These are phyloP conservation scores for Ajuga reptans DNA, from an alignment of 305 asterid genomes.

Conservation along the genomic window DNA sequence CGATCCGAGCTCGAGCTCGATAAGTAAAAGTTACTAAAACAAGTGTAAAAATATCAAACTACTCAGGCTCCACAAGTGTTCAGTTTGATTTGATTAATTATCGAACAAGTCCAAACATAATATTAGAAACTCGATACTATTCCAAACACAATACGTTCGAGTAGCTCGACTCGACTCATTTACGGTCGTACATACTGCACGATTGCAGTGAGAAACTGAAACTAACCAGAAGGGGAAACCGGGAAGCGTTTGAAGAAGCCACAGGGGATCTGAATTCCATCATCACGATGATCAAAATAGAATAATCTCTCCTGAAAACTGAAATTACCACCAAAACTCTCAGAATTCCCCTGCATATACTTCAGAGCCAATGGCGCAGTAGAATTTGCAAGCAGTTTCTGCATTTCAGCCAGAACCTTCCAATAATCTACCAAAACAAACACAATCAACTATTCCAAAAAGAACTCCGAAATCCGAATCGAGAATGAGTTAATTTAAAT, in stretches of 20 bases:
- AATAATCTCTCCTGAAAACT: slow-evolving; percentile 41
- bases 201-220: slow-evolving; percentile 11
- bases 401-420: slow-evolving; percentile 40
- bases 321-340: slow-evolving; percentile 65
- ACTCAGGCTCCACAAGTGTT: too few species aligned
- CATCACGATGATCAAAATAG: slow-evolving; percentile 33
- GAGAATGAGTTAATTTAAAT: not conserved
- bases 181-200: too few species aligned
- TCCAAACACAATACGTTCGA: too few species aligned
- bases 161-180: too few species aligned
- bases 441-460: not conserved
- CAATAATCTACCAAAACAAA: slow-evolving; percentile 43
- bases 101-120: too few species aligned
- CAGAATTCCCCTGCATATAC: slow-evolving; percentile 46
- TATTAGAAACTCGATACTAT: too few species aligned
- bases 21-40: too few species aligned
- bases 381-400: slow-evolving; percentile 28
- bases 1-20: too few species aligned
- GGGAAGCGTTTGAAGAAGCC: slow-evolving; percentile 68
- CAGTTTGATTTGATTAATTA: too few species aligned
- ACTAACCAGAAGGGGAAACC: slow-evolving; percentile 38
- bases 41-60: too few species aligned
- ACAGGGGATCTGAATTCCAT: slow-evolving; percentile 48
- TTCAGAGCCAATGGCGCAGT: slow-evolving; percentile 21
- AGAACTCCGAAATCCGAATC: not conserved